These are phyloP conservation scores for Torulaspora pretoriensis DNA, from an alignment of 1,139 yeast genomes.

Conservation along the genomic window DNA sequence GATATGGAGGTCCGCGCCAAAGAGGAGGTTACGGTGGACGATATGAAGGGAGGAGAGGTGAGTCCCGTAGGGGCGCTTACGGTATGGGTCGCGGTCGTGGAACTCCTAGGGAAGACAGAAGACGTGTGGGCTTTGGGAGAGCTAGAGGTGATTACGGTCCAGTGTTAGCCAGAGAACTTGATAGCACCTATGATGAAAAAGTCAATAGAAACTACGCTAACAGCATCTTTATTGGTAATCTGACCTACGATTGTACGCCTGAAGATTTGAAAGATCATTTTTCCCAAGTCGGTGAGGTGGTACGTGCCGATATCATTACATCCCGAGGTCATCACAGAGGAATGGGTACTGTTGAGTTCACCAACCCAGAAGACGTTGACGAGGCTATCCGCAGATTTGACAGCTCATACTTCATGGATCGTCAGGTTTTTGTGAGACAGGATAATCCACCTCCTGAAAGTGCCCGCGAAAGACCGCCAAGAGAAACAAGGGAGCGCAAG, in stretches of 20 bases:
- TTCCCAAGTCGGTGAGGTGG: slow-evolving; percentile 61
- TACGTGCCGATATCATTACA: slow-evolving; percentile 84
- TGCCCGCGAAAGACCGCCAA: slow-evolving; percentile 16
- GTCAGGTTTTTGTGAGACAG: slow-evolving; percentile 87
- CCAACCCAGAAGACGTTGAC: slow-evolving; percentile 61
- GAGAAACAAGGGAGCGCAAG: slow-evolving; percentile 18
- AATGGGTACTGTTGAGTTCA: slow-evolving; percentile 89
- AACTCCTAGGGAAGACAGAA: slow-evolving; percentile 12
- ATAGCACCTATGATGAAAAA: slow-evolving; percentile 37
- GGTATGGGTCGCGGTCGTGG: slow-evolving; percentile 35
- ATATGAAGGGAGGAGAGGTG: slow-evolving; percentile 18
- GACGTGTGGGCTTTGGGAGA: slow-evolving; percentile 22
- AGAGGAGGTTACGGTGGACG: slow-evolving; percentile 32
- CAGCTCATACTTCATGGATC: slow-evolving; percentile 63
- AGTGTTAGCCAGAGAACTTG: slow-evolving; percentile 31
- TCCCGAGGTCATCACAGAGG: slow-evolving; percentile 82
- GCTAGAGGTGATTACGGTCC: slow-evolving; percentile 28
- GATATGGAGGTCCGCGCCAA: slow-evolving; percentile 14
- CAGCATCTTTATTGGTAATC: slow-evolving; percentile 68
- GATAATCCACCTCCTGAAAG: slow-evolving; percentile 70
- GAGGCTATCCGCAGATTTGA: slow-evolving; percentile 71
- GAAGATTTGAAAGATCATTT: slow-evolving; percentile 58
- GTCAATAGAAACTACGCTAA: slow-evolving; percentile 66
- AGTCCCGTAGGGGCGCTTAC: slow-evolving; percentile 29
- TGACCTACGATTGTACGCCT: slow-evolving; percentile 62